Evolutionary conservation across 2,329 filamentous ascomycete genomes (phyloP), one percentile per base, ranked within the genome.

Genomic region (Penicillium decumbens): DNA sequence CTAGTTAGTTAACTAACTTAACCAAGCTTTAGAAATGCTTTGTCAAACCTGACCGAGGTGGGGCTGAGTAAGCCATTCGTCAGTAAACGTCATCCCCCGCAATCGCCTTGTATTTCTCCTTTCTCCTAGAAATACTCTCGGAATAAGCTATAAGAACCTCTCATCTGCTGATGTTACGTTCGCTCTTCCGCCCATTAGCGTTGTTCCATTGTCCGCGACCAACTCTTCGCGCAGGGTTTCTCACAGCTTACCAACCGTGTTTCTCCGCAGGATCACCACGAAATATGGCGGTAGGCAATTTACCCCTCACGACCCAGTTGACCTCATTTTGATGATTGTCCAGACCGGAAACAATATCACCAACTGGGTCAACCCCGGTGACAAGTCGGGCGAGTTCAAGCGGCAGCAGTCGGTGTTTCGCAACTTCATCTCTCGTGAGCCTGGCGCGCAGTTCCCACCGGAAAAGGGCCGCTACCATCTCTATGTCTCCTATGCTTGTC

Each of bases 391-490:
- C 71, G 90, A 96, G 73, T 97, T 95, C 80, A 95, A 95, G 76
- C 85, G 92, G 54, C 88, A 90, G 69, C 78, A 80, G 55, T 93
- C 88, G 53, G 80, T 83, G 47, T 97, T 97, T 74, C 84, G 93
- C 51, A 82, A 87, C 69, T 88, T 77, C 70, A 87, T 95, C 69
- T 89, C 87, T 28, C 81, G 79, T 55, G 81, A 88, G 60, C 72
- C 82, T 1, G 84, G 81, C 37, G 85, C 88, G 4, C 74, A 84
- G 68, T 96, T 90, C 61, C 87, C 89, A 4, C 81, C 89, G 0
- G 92, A 97, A 73, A 89, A 88, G 73, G 89, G 81, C 45, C 81
- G 93, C 48, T 98, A 98, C 70, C 93, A 98, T 73, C 82, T 98
- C 61, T 98, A 92, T 67, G 86, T 95, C 59, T 92, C 87, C 63